Percentiles rank a stretch among this genome's conserved stretches.
Conservation (phyloP, 2,329 filamentous ascomycete genomes). For the Aureobasidium sp. region DNA sequence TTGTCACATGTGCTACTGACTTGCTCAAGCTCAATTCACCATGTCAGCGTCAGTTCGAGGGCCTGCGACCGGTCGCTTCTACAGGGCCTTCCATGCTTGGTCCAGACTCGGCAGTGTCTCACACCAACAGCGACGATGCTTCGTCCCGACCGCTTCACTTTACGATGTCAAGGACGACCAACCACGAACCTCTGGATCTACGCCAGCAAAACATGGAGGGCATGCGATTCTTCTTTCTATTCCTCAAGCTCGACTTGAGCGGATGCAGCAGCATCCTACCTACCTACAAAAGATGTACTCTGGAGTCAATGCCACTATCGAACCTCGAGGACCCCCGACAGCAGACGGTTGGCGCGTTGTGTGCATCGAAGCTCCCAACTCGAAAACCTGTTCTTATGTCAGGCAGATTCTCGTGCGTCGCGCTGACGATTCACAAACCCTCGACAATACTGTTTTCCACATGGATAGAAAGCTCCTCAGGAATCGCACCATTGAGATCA, state of each 20-base stretch:
- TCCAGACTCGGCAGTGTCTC: constrained; percentile 14
- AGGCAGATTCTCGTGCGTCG: neutral
- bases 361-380: neutral
- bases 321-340: neutral
- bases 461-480: no score
- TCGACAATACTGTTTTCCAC: neutral
- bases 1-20: neutral
- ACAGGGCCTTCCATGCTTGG: constrained; percentile 40
- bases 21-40: neutral
- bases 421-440: neutral
- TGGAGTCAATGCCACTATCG: neutral
- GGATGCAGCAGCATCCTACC: neutral
- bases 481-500: neutral
- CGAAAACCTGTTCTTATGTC: neutral
- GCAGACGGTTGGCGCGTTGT: neutral
- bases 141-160: neutral
- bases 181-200: neutral
- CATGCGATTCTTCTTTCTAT: neutral
- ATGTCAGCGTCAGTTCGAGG: neutral
- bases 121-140: neutral
- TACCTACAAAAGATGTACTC: neutral
- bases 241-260: neutral
- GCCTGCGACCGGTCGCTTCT: constrained; percentile 32
- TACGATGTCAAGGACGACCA: neutral
- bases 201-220: neutral